phyloP scores from a whole-genome alignment of 495 filamentous ascomycete genomes.

The Monascus purpureus region DNA sequence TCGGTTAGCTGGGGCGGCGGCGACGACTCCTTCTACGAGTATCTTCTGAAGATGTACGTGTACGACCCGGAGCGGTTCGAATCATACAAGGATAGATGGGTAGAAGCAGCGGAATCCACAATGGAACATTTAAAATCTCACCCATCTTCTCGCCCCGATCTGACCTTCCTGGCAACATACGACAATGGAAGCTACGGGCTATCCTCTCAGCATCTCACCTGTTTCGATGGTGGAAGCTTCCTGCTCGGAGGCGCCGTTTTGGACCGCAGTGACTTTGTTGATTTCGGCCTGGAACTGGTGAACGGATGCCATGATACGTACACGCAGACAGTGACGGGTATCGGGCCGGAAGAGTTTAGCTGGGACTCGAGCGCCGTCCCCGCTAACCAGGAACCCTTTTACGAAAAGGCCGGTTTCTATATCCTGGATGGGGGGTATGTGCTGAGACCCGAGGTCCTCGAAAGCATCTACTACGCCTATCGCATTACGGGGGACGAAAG shows the following conservation, averaged over 20 bases:
- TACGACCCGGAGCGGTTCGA: slow-evolving; percentile 57
- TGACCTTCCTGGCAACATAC: slow-evolving; percentile 63
- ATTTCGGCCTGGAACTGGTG: slow-evolving; percentile 65
- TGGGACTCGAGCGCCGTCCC: slow-evolving; percentile 48
- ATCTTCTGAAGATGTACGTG: slow-evolving; percentile 86
- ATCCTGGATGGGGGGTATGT: slow-evolving; percentile 48
- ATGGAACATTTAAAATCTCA: slow-evolving; percentile 62
- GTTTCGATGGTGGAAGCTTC: slow-evolving; percentile 81
- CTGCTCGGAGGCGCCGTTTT: slow-evolving; percentile 70
- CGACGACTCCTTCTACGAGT: slow-evolving; percentile 80
- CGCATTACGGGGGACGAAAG: slow-evolving; percentile 52
- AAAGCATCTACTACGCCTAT: slow-evolving; percentile 83
- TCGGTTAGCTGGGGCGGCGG: slow-evolving; percentile 69
- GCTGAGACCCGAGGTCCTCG: slow-evolving; percentile 73
- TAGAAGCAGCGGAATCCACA: slow-evolving; percentile 61
- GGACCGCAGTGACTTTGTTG: slow-evolving; percentile 43
- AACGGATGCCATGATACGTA: slow-evolving; percentile 67
- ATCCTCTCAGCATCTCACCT: slow-evolving; percentile 54
- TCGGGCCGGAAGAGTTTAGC: slow-evolving; percentile 66
- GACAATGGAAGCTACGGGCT: slow-evolving; percentile 35
- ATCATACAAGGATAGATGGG: slow-evolving; percentile 59
- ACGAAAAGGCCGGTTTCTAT: slow-evolving; percentile 56
- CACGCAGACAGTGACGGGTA: slow-evolving; percentile 46
- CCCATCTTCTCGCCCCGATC: slow-evolving; percentile 50
- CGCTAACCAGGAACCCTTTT: slow-evolving; percentile 39